Percentiles rank a stretch among this genome's conserved stretches.
phyloP scores from a whole-genome alignment of 345 rosid genomes.

The Turritis glabra region DNA sequence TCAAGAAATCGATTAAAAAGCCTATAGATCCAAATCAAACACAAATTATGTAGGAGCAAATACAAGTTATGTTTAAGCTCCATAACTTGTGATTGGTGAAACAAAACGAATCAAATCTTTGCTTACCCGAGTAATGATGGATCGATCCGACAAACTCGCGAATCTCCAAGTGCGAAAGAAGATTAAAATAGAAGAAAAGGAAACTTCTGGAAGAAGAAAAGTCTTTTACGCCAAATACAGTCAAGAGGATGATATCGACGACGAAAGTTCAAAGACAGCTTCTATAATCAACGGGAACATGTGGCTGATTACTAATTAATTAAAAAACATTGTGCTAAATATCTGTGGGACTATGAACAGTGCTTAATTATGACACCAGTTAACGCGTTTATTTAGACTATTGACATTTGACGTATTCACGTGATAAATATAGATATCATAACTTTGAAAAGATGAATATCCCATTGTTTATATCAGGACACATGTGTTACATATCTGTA shows the following conservation, averaged over 20 bases:
- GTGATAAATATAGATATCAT: not conserved
- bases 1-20: not conserved
- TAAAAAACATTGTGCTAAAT: too few species aligned
- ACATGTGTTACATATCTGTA: not conserved
- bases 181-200: not conserved
- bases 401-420: not conserved
- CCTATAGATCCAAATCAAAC: not conserved
- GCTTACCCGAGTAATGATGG: slow-evolving; percentile 1
- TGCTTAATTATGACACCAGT: not conserved
- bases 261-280: slow-evolving; percentile 6
- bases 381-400: not conserved
- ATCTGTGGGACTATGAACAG: not conserved
- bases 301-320: too few species aligned
- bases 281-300: not conserved
- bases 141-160: slow-evolving; percentile 1
- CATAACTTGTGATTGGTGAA: not conserved
- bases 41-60: not conserved
- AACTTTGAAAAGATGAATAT: not conserved
- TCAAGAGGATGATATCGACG: not conserved
- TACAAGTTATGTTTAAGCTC: too few species aligned
- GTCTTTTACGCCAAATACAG: slow-evolving; percentile 10
- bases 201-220: slow-evolving; percentile 18
- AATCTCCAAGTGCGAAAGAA: slow-evolving; percentile 7
- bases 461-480: not conserved
- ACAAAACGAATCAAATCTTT: slow-evolving; percentile 1